phyloP scores from a whole-genome alignment of 1,284 basidiomycete genomes.

The Pseudozyma hubeiensis region DNA sequence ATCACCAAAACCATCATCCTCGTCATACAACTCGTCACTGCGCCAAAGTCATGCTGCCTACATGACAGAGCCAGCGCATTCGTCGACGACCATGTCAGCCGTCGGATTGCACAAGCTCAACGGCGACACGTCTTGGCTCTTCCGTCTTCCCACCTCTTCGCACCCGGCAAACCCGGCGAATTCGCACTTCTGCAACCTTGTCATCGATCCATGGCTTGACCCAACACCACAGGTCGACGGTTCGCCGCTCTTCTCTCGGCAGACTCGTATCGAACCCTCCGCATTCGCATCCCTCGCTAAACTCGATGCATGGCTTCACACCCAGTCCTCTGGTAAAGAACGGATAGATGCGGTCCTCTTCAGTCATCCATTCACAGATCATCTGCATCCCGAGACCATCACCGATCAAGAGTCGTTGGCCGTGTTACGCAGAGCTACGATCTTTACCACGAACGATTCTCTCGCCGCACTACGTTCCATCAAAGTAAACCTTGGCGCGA shows the following conservation, averaged over 20 bases:
- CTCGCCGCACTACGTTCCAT: constrained; percentile 21
- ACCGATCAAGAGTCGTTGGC: constrained; percentile 13
- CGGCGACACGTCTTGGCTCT: constrained; percentile 46
- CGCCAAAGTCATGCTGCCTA: too few species aligned
- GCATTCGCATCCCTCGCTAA: constrained; percentile 29
- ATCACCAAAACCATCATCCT: too few species aligned
- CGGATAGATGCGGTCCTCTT: constrained; percentile 37
- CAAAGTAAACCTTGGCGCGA: constrained; percentile 6
- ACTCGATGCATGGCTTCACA: constrained; percentile 30
- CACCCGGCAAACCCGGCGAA: neutral
- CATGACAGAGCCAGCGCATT: neutral
- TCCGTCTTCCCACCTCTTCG: constrained; percentile 17
- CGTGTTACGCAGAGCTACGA: constrained; percentile 12
- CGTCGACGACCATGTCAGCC: constrained; percentile 10
- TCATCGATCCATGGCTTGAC: constrained; percentile 45
- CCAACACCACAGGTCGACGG: constrained; percentile 43
- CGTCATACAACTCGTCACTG: too few species aligned
- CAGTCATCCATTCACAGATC: constrained; percentile 44
- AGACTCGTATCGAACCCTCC: constrained; percentile 34
- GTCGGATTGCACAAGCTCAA: constrained; percentile 49
- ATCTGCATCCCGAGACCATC: constrained; percentile 38
- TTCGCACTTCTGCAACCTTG: constrained; percentile 25
- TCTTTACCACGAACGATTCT: constrained; percentile 41
- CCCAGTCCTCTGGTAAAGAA: neutral
- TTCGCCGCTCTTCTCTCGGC: constrained; percentile 30